Percentiles rank a stretch among this genome's conserved stretches.
phyloP scores from a whole-genome alignment of 805 yeast species.

The Teunomyces lycoperdinae region DNA sequence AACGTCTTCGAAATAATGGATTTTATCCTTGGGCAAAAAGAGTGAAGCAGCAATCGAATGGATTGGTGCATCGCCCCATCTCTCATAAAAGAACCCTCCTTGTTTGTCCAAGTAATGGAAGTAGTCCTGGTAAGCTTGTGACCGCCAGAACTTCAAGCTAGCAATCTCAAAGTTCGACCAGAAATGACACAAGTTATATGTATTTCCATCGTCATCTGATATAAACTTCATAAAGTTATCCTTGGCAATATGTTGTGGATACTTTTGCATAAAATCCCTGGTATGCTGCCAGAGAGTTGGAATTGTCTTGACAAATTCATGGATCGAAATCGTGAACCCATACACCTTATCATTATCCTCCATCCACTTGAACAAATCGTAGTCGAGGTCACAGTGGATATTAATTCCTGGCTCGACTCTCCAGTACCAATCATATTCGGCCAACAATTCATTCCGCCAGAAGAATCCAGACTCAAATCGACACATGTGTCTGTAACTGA shows the following conservation, averaged over 20 bases:
- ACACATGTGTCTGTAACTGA: slow-evolving; percentile 88
- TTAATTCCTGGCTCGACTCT: slow-evolving; percentile 87
- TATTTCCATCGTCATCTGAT: slow-evolving; percentile 62
- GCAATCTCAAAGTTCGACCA: slow-evolving; percentile 92
- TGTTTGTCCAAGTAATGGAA: slow-evolving; percentile 71
- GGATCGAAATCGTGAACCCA: slow-evolving; percentile 81
- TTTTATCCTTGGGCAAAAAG: slow-evolving; percentile 63
- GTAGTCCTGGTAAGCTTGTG: slow-evolving; percentile 64
- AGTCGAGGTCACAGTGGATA: slow-evolving; percentile 77
- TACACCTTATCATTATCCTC: slow-evolving; percentile 73
- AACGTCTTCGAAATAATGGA: slow-evolving; percentile 79
- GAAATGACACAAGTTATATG: slow-evolving; percentile 81
- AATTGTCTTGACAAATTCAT: slow-evolving; percentile 81
- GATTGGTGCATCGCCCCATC: slow-evolving; percentile 96
- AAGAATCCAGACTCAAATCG: slow-evolving; percentile 89
- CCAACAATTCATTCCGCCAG: slow-evolving; percentile 69
- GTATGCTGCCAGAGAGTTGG: slow-evolving; percentile 79
- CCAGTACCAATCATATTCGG: slow-evolving; percentile 87
- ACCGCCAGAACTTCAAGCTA: slow-evolving; percentile 69
- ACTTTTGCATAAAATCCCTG: slow-evolving; percentile 58
- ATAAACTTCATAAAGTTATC: slow-evolving; percentile 69
- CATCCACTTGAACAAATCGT: slow-evolving; percentile 83
- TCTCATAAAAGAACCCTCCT: slow-evolving; percentile 88
- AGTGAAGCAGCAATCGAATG: slow-evolving; percentile 85
- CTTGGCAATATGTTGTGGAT: slow-evolving; percentile 60